Evolutionary conservation across 352 stramenopile genomes (phyloP).

Genomic region (Peronospora belbahrii): DNA sequence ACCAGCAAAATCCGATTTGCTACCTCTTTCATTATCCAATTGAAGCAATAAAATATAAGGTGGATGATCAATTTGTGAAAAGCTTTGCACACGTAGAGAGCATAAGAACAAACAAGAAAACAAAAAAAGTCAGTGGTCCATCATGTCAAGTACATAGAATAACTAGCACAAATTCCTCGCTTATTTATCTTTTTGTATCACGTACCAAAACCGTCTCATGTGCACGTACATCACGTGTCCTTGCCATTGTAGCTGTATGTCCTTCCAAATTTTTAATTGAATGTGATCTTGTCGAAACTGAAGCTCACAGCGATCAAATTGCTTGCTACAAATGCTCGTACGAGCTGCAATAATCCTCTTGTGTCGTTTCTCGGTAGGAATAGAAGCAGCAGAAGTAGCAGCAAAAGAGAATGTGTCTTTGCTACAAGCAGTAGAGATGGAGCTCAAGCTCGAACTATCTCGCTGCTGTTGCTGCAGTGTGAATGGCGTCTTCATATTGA

Average conservation of each 20-base stretch:
- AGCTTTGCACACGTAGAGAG: constrained; percentile 14
- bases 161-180: too few species aligned
- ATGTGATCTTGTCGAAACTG: constrained; percentile 22
- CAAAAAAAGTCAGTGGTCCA: too few species aligned
- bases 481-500: constrained; percentile 5
- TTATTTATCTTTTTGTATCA: not conserved
- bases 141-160: too few species aligned
- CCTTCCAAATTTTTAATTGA: constrained; percentile 30
- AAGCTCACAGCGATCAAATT: constrained; percentile 36
- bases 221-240: constrained; percentile 33
- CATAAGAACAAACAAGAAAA: too few species aligned
- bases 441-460: not conserved
- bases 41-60: constrained; percentile 56
- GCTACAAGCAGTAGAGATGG: too few species aligned
- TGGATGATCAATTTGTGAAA: constrained; percentile 16
- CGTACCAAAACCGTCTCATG: constrained; percentile 37
- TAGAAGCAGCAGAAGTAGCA: too few species aligned
- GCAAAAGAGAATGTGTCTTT: too few species aligned
- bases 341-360: constrained; percentile 28
- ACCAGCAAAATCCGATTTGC: constrained; percentile 27
- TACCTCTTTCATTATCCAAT: constrained; percentile 22
- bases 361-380: too few species aligned
- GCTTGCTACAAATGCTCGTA: constrained; percentile 32
- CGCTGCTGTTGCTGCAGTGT: not conserved
- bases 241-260: constrained; percentile 17